Base-by-base conservation (phyloP, 768 basidiomycete genomes). In the Boletus pseudopeckii region DNA sequence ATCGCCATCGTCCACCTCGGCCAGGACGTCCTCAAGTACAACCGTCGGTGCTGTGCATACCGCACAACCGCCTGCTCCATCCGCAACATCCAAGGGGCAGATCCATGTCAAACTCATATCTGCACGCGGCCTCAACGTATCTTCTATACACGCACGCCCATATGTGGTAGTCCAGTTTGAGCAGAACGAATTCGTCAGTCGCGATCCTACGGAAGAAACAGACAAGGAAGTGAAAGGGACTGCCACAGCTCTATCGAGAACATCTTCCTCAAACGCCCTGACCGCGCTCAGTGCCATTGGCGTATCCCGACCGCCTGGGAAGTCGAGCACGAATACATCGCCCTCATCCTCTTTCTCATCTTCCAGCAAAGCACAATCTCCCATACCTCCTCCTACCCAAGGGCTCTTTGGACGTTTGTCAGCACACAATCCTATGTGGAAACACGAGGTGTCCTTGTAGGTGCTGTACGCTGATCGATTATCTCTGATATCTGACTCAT, bases 111-210 rank as follows among this genome's bases (percentile, higher is more conserved):
- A 98, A 73, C 84, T 99, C 68, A 92, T 99, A 71, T 85, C 88
- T 60, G 97, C 92, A 13, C 83, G 92, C 45, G 82, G 80, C 10
- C 86, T 99, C 68, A 85, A 85, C 58, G 86, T 93, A 48, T 78
- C 79, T 41, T 80, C 84, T 14, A 63, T 80, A 40, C 69, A 77
- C 57, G 84, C 89, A 4, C 78, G 84, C 0, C 91, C 94, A 17
- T 98, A 99, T 70, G 90, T 94, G 63, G 95, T 98, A 69, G 94
- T 95, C 61, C 90, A 94, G 72, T 99, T 98, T 72, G 97, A 99
- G 76, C 90, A 98, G 73, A 98, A 93, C 79, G 97, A 99, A 73
- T 99, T 98, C 67, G 86, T 99, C 70, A 86, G 86, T 62, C 77
- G 97, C 42, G 91, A 96, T 70, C 91, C 93, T 26, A 90, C 87